Percentiles rank a stretch among this genome's conserved stretches.
phyloP scores from a whole-genome alignment of 805 yeast species.

The Nakazawaea populi region DNA sequence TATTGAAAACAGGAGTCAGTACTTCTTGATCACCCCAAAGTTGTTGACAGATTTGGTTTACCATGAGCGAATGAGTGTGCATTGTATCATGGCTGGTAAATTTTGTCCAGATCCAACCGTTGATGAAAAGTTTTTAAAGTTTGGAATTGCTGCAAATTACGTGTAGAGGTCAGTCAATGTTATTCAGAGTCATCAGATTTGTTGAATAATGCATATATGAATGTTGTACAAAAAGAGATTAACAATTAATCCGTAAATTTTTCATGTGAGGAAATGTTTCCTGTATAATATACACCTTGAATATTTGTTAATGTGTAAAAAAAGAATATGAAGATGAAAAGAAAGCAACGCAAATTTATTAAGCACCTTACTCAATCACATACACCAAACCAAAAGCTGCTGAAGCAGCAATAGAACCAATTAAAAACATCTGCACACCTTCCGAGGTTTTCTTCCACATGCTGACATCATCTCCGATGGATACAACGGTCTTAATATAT shows the following conservation, averaged over 20 bases:
- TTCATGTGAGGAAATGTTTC: no score
- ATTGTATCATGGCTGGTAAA: constrained; percentile 66
- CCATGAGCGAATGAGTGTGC: constrained; percentile 75
- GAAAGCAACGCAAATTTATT: neutral
- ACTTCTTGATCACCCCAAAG: constrained; percentile 91
- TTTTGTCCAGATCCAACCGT: constrained; percentile 12
- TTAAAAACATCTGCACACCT: constrained; percentile 88
- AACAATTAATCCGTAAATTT: no score
- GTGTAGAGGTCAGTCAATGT: neutral
- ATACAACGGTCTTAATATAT: constrained; percentile 72
- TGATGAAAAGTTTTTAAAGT: constrained; percentile 5
- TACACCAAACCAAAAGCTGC: constrained; percentile 93
- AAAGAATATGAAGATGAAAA: neutral
- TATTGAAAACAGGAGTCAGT: constrained; percentile 49
- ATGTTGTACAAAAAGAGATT: no score
- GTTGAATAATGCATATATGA: no score
- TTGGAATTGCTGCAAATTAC: constrained; percentile 8
- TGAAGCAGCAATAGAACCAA: constrained; percentile 96
- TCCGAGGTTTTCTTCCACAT: constrained; percentile 55
- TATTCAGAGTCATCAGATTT: no score
- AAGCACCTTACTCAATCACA: constrained; percentile 47
- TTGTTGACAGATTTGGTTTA: constrained; percentile 72
- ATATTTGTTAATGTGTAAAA: neutral
- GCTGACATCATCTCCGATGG: constrained; percentile 78
- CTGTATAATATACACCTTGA: no score